phyloP scores from a whole-genome alignment of 1,284 basidiomycete genomes.

The Xerocomus nothofagi region DNA sequence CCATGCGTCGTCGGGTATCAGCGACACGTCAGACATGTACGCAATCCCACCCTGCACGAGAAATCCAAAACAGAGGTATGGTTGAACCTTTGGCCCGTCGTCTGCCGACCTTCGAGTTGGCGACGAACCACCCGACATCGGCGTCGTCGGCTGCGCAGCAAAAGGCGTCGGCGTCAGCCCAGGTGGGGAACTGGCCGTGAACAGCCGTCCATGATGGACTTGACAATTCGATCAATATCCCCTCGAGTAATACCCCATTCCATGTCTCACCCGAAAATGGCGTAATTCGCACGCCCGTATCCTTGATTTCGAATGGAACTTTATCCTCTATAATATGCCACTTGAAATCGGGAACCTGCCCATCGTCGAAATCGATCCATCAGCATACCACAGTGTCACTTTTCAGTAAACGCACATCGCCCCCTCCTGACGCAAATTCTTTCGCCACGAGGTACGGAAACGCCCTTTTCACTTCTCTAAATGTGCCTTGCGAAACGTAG shows the following conservation, averaged over 20 bases:
- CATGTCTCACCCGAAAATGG: constrained; percentile 61
- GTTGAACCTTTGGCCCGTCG: constrained; percentile 38
- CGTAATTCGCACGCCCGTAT: constrained; percentile 61
- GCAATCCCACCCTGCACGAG: constrained; percentile 60
- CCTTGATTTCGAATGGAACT: constrained; percentile 61
- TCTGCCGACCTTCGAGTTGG: constrained; percentile 8
- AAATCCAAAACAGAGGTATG: constrained; percentile 77
- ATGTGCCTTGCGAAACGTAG: constrained; percentile 67
- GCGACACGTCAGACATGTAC: constrained; percentile 76
- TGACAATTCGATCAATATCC: constrained; percentile 6
- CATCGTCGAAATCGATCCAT: constrained; percentile 3
- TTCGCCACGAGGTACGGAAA: constrained; percentile 80
- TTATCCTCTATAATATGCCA: constrained; percentile 76
- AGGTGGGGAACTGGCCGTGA: constrained; percentile 42
- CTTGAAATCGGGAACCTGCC: constrained; percentile 71
- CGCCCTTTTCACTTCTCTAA: constrained; percentile 58
- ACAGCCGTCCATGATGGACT: constrained; percentile 70
- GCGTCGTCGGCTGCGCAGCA: constrained; percentile 47
- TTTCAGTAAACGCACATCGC: constrained; percentile 53
- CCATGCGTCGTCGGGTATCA: constrained; percentile 72
- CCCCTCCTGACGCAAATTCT: constrained; percentile 76
- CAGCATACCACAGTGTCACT: not conserved
- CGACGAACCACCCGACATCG: constrained; percentile 25
- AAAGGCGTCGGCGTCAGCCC: constrained; percentile 45
- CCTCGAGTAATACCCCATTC: not conserved